phyloP scores from a whole-genome alignment of 371 early-diverging fungal species.

The Mucor lusitanicus region DNA sequence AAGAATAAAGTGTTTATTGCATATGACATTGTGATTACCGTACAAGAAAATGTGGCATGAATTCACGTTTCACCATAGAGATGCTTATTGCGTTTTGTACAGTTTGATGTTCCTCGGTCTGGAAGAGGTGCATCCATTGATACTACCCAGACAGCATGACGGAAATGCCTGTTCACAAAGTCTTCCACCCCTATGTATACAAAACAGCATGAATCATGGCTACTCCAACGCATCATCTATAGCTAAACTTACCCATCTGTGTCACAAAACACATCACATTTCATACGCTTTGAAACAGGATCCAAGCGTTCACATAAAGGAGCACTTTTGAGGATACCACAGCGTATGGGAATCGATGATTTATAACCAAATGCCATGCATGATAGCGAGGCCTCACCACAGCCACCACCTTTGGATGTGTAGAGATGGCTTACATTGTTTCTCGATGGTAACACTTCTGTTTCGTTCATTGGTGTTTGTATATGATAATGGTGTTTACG shows the following conservation, averaged over 20 bases:
- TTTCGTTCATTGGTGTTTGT: constrained; percentile 8
- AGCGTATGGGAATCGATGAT: constrained; percentile 4
- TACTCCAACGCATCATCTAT: background rate
- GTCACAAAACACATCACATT: constrained; percentile 18
- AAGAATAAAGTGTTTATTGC: background rate
- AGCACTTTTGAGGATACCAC: constrained; percentile 3
- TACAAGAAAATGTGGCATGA: background rate
- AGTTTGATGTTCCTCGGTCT: constrained; percentile 7
- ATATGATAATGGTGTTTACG: constrained; percentile 10
- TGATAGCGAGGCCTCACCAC: constrained; percentile 8
- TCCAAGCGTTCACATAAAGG: constrained; percentile 9
- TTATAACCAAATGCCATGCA: constrained; percentile 14
- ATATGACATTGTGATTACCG: constrained; percentile 1
- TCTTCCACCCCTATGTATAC: constrained; percentile 11
- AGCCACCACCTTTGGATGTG: background rate
- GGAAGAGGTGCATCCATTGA: constrained; percentile 10
- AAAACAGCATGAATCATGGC: background rate
- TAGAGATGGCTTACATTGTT: background rate
- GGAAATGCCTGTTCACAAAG: constrained; percentile 8
- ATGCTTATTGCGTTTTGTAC: background rate
- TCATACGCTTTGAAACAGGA: background rate
- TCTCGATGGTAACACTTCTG: background rate
- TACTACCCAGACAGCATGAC: constrained; percentile 1
- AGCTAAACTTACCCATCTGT: constrained; percentile 11
- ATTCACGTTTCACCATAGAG: background rate